Conservation (phyloP, 1,284 basidiomycete species). For the Moesziomyces parantarcticus region DNA sequence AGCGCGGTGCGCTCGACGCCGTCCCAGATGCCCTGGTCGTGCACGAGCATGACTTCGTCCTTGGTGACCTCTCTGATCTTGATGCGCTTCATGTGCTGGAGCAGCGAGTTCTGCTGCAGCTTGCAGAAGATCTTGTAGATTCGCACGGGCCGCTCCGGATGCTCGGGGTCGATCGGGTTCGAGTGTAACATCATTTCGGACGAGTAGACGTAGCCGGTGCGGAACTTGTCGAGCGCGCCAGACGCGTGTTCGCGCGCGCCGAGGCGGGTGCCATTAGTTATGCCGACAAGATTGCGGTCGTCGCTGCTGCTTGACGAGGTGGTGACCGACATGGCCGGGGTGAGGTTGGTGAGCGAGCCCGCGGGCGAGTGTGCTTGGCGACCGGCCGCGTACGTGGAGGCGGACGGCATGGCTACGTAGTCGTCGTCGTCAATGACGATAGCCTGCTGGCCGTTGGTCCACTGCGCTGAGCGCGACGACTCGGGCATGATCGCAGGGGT, state of each 20-base stretch:
- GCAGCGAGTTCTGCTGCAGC: constrained; percentile 63
- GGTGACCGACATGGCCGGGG: constrained; percentile 34
- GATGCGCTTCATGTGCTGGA: constrained; percentile 81
- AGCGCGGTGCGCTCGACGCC: constrained; percentile 80
- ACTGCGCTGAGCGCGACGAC: neutral
- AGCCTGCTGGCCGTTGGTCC: constrained; percentile 8
- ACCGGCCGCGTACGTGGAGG: neutral
- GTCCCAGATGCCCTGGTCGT: constrained; percentile 89
- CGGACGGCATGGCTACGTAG: constrained; percentile 1
- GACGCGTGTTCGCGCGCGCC: neutral
- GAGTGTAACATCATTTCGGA: constrained; percentile 85
- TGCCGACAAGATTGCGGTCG: neutral
- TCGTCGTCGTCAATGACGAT: constrained; percentile 36
- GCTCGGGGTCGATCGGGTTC: constrained; percentile 71
- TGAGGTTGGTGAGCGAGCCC: constrained; percentile 20
- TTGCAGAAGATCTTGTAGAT: constrained; percentile 80
- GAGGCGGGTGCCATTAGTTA: neutral
- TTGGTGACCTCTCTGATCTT: constrained; percentile 79
- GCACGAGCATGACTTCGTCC: constrained; percentile 86
- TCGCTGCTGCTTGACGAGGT: constrained; percentile 16
- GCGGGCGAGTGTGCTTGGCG: constrained; percentile 7
- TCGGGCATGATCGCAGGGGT: constrained; percentile 12
- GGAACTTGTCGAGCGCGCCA: constrained; percentile 13
- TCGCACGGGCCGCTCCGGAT: constrained; percentile 89
- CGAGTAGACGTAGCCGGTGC: constrained; percentile 84